These are phyloP conservation scores for Croton setiger DNA, from an alignment of 441 rosid species.

Conservation along the genomic window DNA sequence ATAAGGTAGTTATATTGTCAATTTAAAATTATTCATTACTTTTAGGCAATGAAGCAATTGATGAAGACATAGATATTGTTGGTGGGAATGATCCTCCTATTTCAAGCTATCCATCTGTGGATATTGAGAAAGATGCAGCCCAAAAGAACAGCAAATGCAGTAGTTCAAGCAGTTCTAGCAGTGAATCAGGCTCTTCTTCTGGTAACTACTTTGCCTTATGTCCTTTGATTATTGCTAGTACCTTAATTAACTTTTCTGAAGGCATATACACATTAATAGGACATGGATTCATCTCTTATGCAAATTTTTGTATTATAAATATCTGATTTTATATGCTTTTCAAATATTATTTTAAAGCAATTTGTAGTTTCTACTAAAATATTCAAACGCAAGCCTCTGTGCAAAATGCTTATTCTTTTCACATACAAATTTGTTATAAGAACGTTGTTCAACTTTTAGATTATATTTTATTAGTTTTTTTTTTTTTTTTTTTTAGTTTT, in stretches of 20 bases:
- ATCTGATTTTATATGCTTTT: too few species aligned
- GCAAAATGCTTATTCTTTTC: background rate
- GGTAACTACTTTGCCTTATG: conserved; percentile 54
- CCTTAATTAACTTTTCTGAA: background rate
- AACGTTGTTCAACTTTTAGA: background rate
- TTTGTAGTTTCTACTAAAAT: background rate
- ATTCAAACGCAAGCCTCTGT: background rate
- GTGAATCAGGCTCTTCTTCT: conserved; percentile 78
- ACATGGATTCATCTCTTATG: background rate
- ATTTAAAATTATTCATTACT: conserved; percentile 11
- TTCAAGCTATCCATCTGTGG: conserved; percentile 48
- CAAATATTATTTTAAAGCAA: too few species aligned
- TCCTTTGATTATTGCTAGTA: conserved; percentile 17
- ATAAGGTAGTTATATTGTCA: background rate
- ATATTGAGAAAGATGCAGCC: conserved; percentile 56
- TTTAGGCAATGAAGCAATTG: conserved; percentile 56
- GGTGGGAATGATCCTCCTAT: conserved; percentile 68
- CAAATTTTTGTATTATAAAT: too few species aligned
- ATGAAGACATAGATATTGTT: conserved; percentile 75
- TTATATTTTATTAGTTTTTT: background rate
- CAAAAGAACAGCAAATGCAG: conserved; percentile 50
- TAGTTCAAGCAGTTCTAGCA: conserved; percentile 68
- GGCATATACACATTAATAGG: background rate
- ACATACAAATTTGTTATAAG: background rate
- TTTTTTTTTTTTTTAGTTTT: background rate